Base-by-base conservation (phyloP, 768 basidiomycete genomes). In the Rickenella mellea region DNA sequence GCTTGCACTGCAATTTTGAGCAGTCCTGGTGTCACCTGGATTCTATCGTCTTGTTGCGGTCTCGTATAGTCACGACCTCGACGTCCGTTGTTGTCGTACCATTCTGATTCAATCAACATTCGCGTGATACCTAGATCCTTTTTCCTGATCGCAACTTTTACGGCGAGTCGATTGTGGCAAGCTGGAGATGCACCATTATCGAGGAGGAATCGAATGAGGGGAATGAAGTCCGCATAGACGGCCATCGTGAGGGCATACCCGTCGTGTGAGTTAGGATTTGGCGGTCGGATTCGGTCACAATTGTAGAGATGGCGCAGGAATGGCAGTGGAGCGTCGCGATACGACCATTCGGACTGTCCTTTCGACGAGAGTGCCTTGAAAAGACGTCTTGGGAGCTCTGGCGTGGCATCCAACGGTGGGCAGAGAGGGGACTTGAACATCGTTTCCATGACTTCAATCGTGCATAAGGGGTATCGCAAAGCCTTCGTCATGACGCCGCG, bases 211-310 rank as follows among this genome's bases (percentile, higher is more conserved):
- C 59, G 64, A 1, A 91, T 66, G 6, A 96, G 73, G 3, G 80
- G 77, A 1, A 69, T 42, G 48, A 81, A 80, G 17, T 66, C 65
- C 0, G 73, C 77, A 27, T 80, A 68, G 1, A 90, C 85, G 1
- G 92, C 89, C 49, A 75, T 79, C 12, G 78, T 78, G 29, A 96
- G 75, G 0, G 83, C 80, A 54, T 92, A 96, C 1, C 92, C 93
- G 2, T 74, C 68, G 57, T 86, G 69, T 6, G 84, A 74, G 57
- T 93, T 76, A 10, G 70, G 54, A 24, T 79, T 64, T 1, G 78
- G 72, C 1, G 51, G 43, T 17, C 69, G 51, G 14, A 70, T 55
- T 6, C 54, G 60, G 5, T 71, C 62, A 30, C 54, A 52, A 19
- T 55, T 45, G 51, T 72, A 78, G 14, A 88, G 63, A 50, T 73